phyloP scores from a whole-genome alignment of 225 moss, liverwort and hornwort genomes.

The Pleurozium schreberi region DNA sequence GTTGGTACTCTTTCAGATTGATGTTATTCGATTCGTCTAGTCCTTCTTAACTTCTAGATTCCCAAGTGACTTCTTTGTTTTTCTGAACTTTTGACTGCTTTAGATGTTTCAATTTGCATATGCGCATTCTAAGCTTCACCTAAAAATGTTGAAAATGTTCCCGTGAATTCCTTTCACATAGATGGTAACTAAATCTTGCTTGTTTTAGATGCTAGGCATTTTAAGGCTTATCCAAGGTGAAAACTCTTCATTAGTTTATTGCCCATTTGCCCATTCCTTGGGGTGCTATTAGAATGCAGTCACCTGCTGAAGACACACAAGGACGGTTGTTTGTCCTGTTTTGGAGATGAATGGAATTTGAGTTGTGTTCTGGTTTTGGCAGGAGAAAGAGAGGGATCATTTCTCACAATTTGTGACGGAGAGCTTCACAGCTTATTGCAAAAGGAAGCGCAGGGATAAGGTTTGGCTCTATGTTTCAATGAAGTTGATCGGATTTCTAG shows the following conservation, averaged over 20 bases:
- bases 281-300: background rate
- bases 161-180: background rate
- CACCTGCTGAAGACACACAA: background rate
- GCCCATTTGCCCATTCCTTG: background rate
- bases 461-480: slow-evolving; percentile 18
- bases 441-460: slow-evolving; percentile 78
- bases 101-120: background rate
- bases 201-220: background rate
- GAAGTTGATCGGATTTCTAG: background rate
- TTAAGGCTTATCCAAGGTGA: background rate
- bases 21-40: background rate
- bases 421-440: slow-evolving; percentile 61
- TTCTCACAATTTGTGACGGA: slow-evolving; percentile 60
- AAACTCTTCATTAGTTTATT: background rate
- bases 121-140: background rate
- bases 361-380: background rate
- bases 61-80: background rate
- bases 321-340: background rate
- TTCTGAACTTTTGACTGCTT: background rate
- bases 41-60: background rate
- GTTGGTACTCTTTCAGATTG: slow-evolving; percentile 19
- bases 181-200: background rate
- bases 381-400: slow-evolving; percentile 80
- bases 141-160: background rate
- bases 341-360: background rate